Base-by-base conservation (phyloP, 2,329 filamentous ascomycete genomes). In the Xylaria sp. region DNA sequence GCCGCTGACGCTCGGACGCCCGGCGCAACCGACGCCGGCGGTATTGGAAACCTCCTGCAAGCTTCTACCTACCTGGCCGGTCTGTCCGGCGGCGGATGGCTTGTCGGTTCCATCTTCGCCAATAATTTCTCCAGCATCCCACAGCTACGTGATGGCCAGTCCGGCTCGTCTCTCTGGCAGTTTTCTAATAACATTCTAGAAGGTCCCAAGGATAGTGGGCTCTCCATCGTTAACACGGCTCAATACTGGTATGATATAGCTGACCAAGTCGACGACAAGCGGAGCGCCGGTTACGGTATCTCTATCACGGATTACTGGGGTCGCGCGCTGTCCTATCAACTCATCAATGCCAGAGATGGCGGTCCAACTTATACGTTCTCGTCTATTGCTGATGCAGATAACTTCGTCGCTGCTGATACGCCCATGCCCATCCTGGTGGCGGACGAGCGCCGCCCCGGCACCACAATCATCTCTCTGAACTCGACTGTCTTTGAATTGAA, bases 401-500 rank as follows among this genome's bases (percentile, higher is more conserved):
- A 86, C n/a, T 95, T 95, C 79, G 80, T 82, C 1, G 81, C 84
- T 15, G 92, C 86, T 20, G 82, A 88, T 54, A 86, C 88, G 39
- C 93, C 93, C 0, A 86, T 95, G 83, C 93, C 93, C 0, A 85
- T 96, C 64, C 82, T 95, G 2, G 86, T 96, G 1, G 86, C 92
- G 0, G 90, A 94, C 71, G 89, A 89, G 52, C 87, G 92, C 48
- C 82, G 85, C 20, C 89, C 91, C 0, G 88, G 87, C 15, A 86
- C 92, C 57, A 75, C 79, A 0, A 80, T 92, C 31, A 82, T 95
- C 31, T 85, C 89, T 0, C 79, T 86, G n/a, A 95, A 94, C 75
- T 87, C 92, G 1, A 94, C 92, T 1, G 86, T 94, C 36, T 91
- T 88, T 72, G 92, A 94, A 74, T 91, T 95, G 79, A 94, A 90